These are phyloP conservation scores for Smallanthus sonchifolius DNA, from an alignment of 129 eudicot species.

Conservation along the genomic window DNA sequence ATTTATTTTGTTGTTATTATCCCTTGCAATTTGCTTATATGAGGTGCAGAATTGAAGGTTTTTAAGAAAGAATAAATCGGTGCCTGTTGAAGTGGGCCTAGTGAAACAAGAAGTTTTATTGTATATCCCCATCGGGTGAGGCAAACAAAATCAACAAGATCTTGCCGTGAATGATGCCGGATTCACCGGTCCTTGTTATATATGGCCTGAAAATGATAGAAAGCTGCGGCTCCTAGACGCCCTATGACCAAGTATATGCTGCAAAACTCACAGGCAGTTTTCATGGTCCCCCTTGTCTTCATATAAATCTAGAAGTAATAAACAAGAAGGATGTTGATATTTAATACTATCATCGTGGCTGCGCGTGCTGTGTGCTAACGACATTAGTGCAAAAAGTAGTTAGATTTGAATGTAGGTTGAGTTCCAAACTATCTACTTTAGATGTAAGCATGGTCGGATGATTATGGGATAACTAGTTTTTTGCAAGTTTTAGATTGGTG, in stretches of 20 bases:
- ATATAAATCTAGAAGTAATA: slow-evolving; percentile 8
- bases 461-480: background rate
- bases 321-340: slow-evolving; percentile 3
- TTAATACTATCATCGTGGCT: background rate
- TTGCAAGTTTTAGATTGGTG: background rate
- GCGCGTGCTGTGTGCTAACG: no score
- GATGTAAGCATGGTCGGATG: slow-evolving; percentile 13
- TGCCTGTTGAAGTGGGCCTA: slow-evolving; percentile 40
- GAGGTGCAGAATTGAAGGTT: slow-evolving; percentile 25
- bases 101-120: slow-evolving; percentile 19
- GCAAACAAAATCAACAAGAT: slow-evolving; percentile 55
- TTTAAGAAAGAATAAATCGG: slow-evolving; percentile 25
- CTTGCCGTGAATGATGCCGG: slow-evolving; percentile 42
- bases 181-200: slow-evolving; percentile 39
- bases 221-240: slow-evolving; percentile 32
- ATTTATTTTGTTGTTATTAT: slow-evolving; percentile 8
- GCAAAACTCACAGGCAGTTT: slow-evolving; percentile 29
- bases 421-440: slow-evolving; percentile 10
- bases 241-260: slow-evolving; percentile 28
- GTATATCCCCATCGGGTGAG: slow-evolving; percentile 32
- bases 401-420: slow-evolving; percentile 1
- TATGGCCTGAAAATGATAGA: slow-evolving; percentile 45
- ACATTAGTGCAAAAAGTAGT: background rate
- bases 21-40: slow-evolving; percentile 27
- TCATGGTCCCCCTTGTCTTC: slow-evolving; percentile 39